Evolutionary conservation across 306 rosid species (phyloP).

Genomic region (Elaeagnus macrophylla): DNA sequence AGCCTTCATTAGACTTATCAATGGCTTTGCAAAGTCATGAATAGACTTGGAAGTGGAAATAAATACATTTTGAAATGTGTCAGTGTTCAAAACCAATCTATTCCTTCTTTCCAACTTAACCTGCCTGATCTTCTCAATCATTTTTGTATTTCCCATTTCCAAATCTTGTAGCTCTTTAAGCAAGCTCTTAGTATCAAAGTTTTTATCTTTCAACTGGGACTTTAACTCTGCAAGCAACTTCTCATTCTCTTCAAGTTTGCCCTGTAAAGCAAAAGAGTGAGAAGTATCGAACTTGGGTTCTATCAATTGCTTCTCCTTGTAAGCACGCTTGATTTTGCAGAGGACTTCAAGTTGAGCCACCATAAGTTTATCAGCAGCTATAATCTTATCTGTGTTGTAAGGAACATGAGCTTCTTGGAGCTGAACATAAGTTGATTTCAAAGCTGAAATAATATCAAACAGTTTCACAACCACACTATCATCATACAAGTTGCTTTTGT

Average conservation of each 20-base stretch:
- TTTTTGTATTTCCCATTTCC: slow-evolving; percentile 30
- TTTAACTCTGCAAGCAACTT: slow-evolving; percentile 41
- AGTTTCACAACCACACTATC: slow-evolving; percentile 32
- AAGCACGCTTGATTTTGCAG: slow-evolving; percentile 50
- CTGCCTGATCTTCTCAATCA: slow-evolving; percentile 38
- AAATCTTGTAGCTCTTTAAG: slow-evolving; percentile 27
- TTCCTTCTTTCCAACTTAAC: slow-evolving; percentile 33
- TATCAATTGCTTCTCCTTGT: slow-evolving; percentile 28
- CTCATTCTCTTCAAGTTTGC: slow-evolving; percentile 37
- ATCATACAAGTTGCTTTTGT: slow-evolving; percentile 18
- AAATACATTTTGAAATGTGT: slow-evolving; percentile 37
- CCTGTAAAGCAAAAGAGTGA: slow-evolving; percentile 22
- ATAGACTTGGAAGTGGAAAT: slow-evolving; percentile 49
- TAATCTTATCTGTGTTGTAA: slow-evolving; percentile 54
- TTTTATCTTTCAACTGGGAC: slow-evolving; percentile 37
- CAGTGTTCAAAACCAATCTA: slow-evolving; percentile 25
- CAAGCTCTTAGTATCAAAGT: slow-evolving; percentile 36
- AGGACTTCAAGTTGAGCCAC: slow-evolving; percentile 63
- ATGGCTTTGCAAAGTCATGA: slow-evolving; percentile 77
- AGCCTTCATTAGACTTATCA: slow-evolving; percentile 69
- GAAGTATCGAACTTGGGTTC: slow-evolving; percentile 21
- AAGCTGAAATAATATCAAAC: slow-evolving; percentile 47
- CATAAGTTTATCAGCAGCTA: slow-evolving; percentile 56
- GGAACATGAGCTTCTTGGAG: slow-evolving; percentile 81
- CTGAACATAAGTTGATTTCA: slow-evolving; percentile 70